Percentiles rank a stretch among this genome's conserved stretches.
phyloP scores from a whole-genome alignment of 768 basidiomycete genomes.

The Lyophyllum decastes region DNA sequence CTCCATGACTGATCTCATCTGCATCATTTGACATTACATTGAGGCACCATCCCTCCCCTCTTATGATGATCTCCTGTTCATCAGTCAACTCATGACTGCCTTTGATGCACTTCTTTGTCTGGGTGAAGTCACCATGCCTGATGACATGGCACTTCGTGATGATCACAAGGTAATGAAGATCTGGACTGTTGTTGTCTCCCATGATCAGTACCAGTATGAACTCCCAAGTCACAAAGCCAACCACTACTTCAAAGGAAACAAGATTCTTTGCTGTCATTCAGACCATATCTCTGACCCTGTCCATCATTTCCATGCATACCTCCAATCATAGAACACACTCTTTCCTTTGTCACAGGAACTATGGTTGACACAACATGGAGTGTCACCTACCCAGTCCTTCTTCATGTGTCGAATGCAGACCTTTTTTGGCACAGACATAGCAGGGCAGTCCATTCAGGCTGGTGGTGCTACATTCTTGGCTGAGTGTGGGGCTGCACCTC shows the following conservation, averaged over 20 bases:
- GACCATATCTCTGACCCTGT: not conserved
- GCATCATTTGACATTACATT: not conserved
- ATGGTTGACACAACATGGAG: too few relatives aligned
- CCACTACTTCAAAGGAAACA: constrained; percentile 20
- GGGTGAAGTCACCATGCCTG: constrained; percentile 19
- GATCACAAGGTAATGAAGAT: not conserved
- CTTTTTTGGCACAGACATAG: too few relatives aligned
- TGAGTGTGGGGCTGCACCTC: constrained; percentile 20
- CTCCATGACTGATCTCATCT: not conserved
- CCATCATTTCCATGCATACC: not conserved
- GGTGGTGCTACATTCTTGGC: constrained; percentile 38
- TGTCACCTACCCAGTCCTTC: too few relatives aligned
- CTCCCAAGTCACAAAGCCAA: constrained; percentile 23
- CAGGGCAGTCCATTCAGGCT: too few relatives aligned
- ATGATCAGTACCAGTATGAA: not conserved
- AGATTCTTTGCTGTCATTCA: constrained; percentile 5
- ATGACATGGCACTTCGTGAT: constrained; percentile 10
- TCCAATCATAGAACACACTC: not conserved
- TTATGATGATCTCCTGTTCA: constrained; percentile 5
- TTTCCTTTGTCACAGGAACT: constrained; percentile 11
- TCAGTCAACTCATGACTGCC: not conserved
- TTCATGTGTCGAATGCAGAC: too few relatives aligned
- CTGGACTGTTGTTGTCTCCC: not conserved
- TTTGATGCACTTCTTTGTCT: constrained; percentile 14
- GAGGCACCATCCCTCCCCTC: not conserved